Percentiles rank a stretch among this genome's conserved stretches.
Evolutionary conservation across 2,329 filamentous ascomycete genomes (phyloP).

Genomic region (Diaporthe vexans): DNA sequence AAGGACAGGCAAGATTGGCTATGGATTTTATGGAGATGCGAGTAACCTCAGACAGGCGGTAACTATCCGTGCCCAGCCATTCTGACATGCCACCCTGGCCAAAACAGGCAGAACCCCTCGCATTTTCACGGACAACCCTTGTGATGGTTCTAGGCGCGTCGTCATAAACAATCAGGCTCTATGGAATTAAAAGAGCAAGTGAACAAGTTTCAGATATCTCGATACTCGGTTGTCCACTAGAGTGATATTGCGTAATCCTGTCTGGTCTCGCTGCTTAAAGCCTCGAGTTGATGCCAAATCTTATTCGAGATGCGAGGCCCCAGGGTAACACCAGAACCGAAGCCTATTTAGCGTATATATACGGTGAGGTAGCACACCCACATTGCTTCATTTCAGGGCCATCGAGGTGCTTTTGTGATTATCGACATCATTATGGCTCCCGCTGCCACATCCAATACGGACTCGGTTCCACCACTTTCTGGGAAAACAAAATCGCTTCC

Average conservation of each 20-base stretch:
- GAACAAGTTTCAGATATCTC: too few relatives aligned
- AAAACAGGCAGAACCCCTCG: not conserved
- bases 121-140: not conserved
- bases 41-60: not conserved
- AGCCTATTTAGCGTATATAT: not conserved
- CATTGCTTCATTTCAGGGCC: too few relatives aligned
- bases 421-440: not conserved
- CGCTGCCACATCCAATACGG: not conserved
- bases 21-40: not conserved
- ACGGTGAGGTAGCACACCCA: not conserved
- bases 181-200: not conserved
- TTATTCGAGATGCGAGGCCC: not conserved
- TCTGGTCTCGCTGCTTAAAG: not conserved
- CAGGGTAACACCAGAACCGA: not conserved
- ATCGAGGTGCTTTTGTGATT: rapidly evolving
- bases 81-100: not conserved
- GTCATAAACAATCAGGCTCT: too few relatives aligned
- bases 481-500: constrained; percentile 18
- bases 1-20: not conserved
- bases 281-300: not conserved
- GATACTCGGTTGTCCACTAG: not conserved
- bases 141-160: not conserved
- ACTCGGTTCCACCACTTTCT: not conserved
- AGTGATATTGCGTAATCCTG: not conserved
- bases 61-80: not conserved